These are phyloP conservation scores for Pisolithus microcarpus DNA, from an alignment of 768 basidiomycete genomes.

Conservation along the genomic window DNA sequence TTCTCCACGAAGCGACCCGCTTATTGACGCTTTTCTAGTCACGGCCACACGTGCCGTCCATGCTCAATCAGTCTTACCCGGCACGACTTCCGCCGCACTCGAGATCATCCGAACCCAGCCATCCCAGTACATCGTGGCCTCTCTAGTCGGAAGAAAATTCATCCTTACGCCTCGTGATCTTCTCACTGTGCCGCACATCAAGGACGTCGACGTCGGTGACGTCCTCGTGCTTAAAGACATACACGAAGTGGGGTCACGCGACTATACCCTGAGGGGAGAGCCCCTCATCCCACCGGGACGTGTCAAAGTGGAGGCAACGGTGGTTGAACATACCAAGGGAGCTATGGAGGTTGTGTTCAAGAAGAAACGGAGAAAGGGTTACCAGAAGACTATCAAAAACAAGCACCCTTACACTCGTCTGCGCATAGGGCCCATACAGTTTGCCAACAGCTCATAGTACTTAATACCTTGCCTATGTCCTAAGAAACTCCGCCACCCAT, in stretches of 20 bases:
- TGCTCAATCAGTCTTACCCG: constrained; percentile 24
- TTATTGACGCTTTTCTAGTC: constrained; percentile 7
- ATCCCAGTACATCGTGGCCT: constrained; percentile 85
- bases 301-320: constrained; percentile 78
- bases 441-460: constrained; percentile 30
- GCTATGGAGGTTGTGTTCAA: constrained; percentile 88
- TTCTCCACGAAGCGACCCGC: constrained; percentile 1
- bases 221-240: constrained; percentile 76
- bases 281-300: constrained; percentile 58
- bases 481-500: no score
- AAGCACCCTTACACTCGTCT: constrained; percentile 96
- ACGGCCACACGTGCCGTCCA: constrained; percentile 22
- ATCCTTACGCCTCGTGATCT: constrained; percentile 86
- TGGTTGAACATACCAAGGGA: constrained; percentile 97
- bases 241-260: constrained; percentile 91
- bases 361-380: constrained; percentile 98
- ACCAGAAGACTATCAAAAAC: constrained; percentile 86
- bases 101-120: constrained; percentile 85
- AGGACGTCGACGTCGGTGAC: constrained; percentile 81
- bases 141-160: constrained; percentile 81
- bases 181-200: constrained; percentile 88
- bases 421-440: constrained; percentile 75
- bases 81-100: constrained; percentile 56
- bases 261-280: constrained; percentile 83
- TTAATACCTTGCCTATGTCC: not conserved